These are phyloP conservation scores for Solanum hybrid DNA, from an alignment of 305 asterid genomes.

Conservation along the genomic window DNA sequence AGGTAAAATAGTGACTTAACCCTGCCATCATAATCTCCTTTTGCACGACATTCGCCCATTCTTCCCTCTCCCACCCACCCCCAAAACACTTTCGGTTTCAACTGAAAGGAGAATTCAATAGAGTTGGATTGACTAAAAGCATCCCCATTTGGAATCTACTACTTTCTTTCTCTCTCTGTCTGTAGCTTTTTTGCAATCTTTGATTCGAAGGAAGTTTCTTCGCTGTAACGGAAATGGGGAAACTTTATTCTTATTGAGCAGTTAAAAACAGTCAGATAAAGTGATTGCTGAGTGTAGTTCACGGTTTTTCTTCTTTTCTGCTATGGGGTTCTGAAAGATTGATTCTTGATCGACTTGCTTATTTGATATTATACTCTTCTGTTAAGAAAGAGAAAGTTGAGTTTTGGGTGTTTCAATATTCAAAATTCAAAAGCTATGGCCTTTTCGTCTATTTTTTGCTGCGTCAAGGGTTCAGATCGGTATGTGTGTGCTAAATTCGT, in stretches of 20 bases:
- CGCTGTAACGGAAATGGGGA: background rate
- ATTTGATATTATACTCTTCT: background rate
- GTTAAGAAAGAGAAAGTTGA: slow-evolving; percentile 19
- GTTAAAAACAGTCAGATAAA: background rate
- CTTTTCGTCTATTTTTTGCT: slow-evolving; percentile 49
- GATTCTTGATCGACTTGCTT: slow-evolving; percentile 3
- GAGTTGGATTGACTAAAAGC: background rate
- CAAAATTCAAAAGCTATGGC: slow-evolving; percentile 23
- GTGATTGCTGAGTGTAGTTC: background rate
- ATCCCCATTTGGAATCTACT: background rate
- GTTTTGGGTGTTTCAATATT: slow-evolving; percentile 4
- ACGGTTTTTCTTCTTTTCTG: background rate
- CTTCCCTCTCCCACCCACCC: background rate
- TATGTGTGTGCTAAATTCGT: slow-evolving; percentile 19
- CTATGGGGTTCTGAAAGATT: slow-evolving; percentile 4
- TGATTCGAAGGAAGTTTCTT: background rate
- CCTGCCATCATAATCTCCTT: background rate
- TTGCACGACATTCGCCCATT: slow-evolving; percentile 13
- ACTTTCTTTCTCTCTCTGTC: background rate
- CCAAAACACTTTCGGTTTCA: background rate
- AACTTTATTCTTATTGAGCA: background rate
- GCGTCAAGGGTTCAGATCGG: slow-evolving; percentile 69
- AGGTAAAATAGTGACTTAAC: background rate
- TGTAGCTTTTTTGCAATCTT: background rate
- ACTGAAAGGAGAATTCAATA: slow-evolving; percentile 9